Evolutionary conservation across 495 filamentous ascomycete genomes (phyloP).

Genomic region (Thermothielavioides terrestris): DNA sequence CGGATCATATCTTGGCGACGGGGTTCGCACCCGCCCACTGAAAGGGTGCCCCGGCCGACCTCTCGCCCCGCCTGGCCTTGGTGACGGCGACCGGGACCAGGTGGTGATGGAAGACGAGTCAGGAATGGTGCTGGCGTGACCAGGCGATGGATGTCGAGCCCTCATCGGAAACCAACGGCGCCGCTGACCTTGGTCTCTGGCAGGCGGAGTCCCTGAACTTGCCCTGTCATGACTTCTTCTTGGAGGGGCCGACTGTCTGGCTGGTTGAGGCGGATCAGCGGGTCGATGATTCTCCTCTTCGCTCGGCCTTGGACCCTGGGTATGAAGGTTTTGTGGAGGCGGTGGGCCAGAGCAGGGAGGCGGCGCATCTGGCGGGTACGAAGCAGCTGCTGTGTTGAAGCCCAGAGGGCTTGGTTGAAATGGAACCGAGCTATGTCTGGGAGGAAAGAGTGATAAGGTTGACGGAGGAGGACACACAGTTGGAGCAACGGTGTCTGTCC

Average conservation of each 20-base stretch:
- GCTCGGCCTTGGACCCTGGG: not conserved
- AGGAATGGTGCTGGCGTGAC: slow-evolving; percentile 2
- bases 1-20: not conserved
- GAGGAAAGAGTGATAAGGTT: not conserved
- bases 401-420: not conserved
- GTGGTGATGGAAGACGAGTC: not conserved
- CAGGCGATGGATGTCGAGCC: not conserved
- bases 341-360: not conserved
- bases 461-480: not conserved
- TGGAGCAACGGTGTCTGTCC: not conserved
- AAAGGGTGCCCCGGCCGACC: not conserved
- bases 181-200: not conserved
- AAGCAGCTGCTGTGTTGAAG: not conserved
- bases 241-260: not conserved
- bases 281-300: not conserved
- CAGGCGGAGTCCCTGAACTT: not conserved
- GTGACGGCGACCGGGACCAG: not conserved
- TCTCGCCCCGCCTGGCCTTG: not conserved
- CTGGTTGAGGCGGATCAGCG: not conserved
- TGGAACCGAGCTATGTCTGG: not conserved
- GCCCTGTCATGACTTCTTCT: not conserved
- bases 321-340: not conserved
- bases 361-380: not conserved
- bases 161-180: slow-evolving; percentile 1
- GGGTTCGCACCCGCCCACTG: not conserved